Evolutionary conservation across 768 basidiomycete species (phyloP), one percentile per base, ranked within the genome.

Genomic region (Russula earlei): DNA sequence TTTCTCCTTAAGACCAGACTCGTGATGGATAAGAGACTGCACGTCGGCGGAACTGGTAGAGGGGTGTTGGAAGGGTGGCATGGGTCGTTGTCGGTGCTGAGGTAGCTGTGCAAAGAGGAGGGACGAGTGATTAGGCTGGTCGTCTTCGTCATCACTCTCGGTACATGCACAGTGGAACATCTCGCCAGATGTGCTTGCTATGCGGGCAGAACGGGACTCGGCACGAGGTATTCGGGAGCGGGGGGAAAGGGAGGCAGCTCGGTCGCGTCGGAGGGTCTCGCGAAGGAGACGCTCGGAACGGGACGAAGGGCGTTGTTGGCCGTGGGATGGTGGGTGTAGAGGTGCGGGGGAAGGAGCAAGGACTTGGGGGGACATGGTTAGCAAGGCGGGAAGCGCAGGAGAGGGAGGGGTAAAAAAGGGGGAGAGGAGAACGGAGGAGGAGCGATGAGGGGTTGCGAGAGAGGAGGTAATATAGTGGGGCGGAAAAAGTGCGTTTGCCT

Each of bases 211-310:
- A 19, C 29, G 24, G 29, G 52, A 61, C 10, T 53, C 61, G 17
- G 48, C 46, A 33, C 45, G 56, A 27, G 36, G 65, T 45, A 33
- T 54, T 54, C 47, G 64, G 51, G 40, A 65, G 54, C 27, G 65
- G 34, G 55, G 67, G 58, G 37, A 63, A 38, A 62, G 58, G 49
- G 56, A 43, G 60, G 69, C 66, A 56, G 73, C 66, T 67, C 70
- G 72, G 38, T 62, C 81, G 45, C 77, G 72, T 27, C 71, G 67
- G 51, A 83, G 74, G 10, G 82, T 75, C 59, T 82, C 75, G 49
- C 81, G 72, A 47, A 83, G 72, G 44, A 83, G 74, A 10, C 74
- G 72, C 62, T 82, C 77, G 4, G 79, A 80, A 53, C 79, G 73
- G 34, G 77, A 77, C 0, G 78, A 69, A 0, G 79, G 73, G 47